A percentile compares a stretch with the other conserved stretches of the same genome.
phyloP scores from a whole-genome alignment of 768 basidiomycete species.

The Suillus fuscotomentosus region DNA sequence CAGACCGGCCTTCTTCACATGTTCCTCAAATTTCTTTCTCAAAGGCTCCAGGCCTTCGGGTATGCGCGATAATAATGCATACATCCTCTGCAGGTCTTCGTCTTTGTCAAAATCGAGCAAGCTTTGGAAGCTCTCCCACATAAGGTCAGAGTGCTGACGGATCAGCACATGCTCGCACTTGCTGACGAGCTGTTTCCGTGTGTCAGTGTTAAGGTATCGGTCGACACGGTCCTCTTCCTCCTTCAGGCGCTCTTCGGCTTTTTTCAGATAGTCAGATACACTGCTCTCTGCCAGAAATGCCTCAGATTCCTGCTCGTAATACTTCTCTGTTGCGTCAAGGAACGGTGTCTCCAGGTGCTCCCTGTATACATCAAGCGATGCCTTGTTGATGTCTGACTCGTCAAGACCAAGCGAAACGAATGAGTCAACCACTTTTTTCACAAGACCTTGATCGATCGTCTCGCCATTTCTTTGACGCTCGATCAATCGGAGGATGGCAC shows the following conservation, averaged over 20 bases:
- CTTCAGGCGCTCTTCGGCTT: slow-evolving; percentile 86
- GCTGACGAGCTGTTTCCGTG: slow-evolving; percentile 74
- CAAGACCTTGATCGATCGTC: slow-evolving; percentile 85
- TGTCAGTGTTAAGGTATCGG: slow-evolving; percentile 86
- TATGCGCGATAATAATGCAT: slow-evolving; percentile 86
- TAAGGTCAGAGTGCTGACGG: slow-evolving; percentile 74
- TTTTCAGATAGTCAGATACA: slow-evolving; percentile 93
- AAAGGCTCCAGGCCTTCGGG: slow-evolving; percentile 88
- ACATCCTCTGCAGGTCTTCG: slow-evolving; percentile 95
- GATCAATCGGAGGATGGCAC: slow-evolving; percentile 85
- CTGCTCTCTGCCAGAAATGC: slow-evolving; percentile 85
- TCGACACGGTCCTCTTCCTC: slow-evolving; percentile 97
- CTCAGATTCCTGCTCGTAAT: slow-evolving; percentile 91
- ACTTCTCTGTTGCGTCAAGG: slow-evolving; percentile 83
- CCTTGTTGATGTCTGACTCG: slow-evolving; percentile 87
- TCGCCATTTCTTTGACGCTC: slow-evolving; percentile 95
- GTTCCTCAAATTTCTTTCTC: slow-evolving; percentile 89
- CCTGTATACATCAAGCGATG: slow-evolving; percentile 90
- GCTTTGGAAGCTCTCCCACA: slow-evolving; percentile 93
- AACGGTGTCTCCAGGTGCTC: slow-evolving; percentile 90
- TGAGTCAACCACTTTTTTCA: slow-evolving; percentile 94
- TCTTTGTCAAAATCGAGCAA: slow-evolving; percentile 92
- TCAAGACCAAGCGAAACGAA: slow-evolving; percentile 95
- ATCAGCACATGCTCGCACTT: slow-evolving; percentile 94
- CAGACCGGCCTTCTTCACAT: slow-evolving; percentile 89